Base-by-base conservation (phyloP, 2,329 filamentous ascomycete species). In the Thelonectria blattea region DNA sequence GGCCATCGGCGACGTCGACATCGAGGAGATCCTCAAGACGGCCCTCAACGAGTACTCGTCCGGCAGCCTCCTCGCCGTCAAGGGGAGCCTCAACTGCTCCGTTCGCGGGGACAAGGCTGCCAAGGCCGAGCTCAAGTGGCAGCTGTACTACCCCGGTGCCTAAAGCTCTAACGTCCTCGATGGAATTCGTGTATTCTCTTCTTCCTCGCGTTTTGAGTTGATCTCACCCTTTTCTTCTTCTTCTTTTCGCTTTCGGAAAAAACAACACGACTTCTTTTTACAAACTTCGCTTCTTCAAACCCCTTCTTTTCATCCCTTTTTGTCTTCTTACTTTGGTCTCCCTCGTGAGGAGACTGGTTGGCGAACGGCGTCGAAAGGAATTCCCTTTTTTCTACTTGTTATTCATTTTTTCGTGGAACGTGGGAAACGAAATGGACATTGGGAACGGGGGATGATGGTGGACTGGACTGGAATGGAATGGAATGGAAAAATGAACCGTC, bases 1-100 rank as follows among this genome's bases (percentile, higher is more conserved):
- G 65, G 68, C 61, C 6, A 45, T 73, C 18, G 70, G 71, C 43
- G 68, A 71, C 50, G 50, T 59, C 45, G 71, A 73, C 42, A 39
- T 73, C 22, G 59, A 65, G 48, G 46, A 49, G 1, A 63, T 73
- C 24, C 50, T 73, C 41, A 54, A 56, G 47, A 39, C 41, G 7
- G 58, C 58, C 7, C 52, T 60, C 22, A 46, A 60, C 47, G 47
- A 48, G 24, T 39, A 51, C 52, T 60, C 58, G 5, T 52, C 47
- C 2, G 58, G 58, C 32, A 52, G 18, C 11, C 20, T 60, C 14
- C 42, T 56, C 3, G 52, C 47, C 12, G 49, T 42, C 22, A 53
- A 52, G 4, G 58, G 58, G 30, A 30, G 18, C 17, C 18, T 51
- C 46, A 52, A 60, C 20, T 60, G 58, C 24, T 47, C 58, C 6